These are phyloP conservation scores for Globisporangium heterothallicum DNA, from an alignment of 352 stramenopile genomes.

Conservation along the genomic window DNA sequence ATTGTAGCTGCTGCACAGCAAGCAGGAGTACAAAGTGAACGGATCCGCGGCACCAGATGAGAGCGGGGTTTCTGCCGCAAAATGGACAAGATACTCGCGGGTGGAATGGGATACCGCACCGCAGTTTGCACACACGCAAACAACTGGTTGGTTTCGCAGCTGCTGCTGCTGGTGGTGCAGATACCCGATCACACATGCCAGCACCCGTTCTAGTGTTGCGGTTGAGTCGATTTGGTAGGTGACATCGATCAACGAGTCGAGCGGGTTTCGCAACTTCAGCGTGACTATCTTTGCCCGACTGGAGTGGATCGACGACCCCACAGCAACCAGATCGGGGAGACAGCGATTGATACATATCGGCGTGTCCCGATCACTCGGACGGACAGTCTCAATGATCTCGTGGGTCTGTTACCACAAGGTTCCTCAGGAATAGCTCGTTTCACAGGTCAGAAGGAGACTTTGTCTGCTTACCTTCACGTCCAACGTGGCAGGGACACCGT, in stretches of 20 bases:
- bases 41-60: constrained; percentile 16
- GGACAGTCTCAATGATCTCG: constrained; percentile 31
- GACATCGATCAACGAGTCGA: constrained; percentile 22
- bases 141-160: constrained; percentile 20
- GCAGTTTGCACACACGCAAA: constrained; percentile 56
- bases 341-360: constrained; percentile 34
- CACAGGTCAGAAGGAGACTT: not conserved
- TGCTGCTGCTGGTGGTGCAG: constrained; percentile 45
- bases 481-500: constrained; percentile 54
- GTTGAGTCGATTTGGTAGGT: constrained; percentile 55
- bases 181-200: constrained; percentile 33
- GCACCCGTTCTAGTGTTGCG: constrained; percentile 28
- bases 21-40: constrained; percentile 49
- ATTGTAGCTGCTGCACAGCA: constrained; percentile 68
- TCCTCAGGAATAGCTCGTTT: not conserved
- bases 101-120: constrained; percentile 51
- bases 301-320: constrained; percentile 49
- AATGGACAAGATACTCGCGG: constrained; percentile 28
- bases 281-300: constrained; percentile 47
- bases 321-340: constrained; percentile 45
- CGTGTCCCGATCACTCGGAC: constrained; percentile 10
- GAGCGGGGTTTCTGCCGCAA: constrained; percentile 7
- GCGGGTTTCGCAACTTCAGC: constrained; percentile 33
- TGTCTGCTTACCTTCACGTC: constrained; percentile 43
- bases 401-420: constrained; percentile 27